Evolutionary conservation across 202 grass and related monocot species (phyloP), one percentile per base, ranked within the genome.

Genomic region (Elaeis oleifera): DNA sequence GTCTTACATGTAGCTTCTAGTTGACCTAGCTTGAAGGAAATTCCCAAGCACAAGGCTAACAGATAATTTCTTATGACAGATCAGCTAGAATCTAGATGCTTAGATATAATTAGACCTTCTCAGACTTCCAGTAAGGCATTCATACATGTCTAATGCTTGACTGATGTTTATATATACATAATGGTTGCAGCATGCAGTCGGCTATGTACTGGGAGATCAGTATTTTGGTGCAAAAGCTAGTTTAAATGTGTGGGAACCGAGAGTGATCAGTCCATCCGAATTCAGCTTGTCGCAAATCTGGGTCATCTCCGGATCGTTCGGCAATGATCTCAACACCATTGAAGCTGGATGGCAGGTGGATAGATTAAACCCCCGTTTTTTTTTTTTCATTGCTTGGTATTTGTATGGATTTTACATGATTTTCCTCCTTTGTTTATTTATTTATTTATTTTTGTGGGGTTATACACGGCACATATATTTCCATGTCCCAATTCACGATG

Each of bases 251-350:
- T 97, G 92, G 92, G 65, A 81, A 9, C 88, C 88, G 16, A 56
- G 77, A 56, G 88, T 97, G 58, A 63, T 72, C 16, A 84, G 65
- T 36, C 74, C 76, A 50, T 18, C 60, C n/a, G 88, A 97, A 71
- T 97, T 97, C 84, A 92, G 92, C 88, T 75, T 97, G 15, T 92
- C 88, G 0, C 92, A 92, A 59, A 74, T 92, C 66, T 97, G 92
- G 92, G 53, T 97, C 66, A 83, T 89, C 60, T 85, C 92, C 15
- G 88, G 84, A 61, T 53, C 83, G 25, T 87, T 86, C 50, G 71
- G 62, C 81, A 75, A 71, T 32, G 84, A 91, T 74, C 88, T 97
- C 71, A 97, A 97, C 88, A 97, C 88, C 71, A 75, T 97, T 14
- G 92, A 97, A 75, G 87, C 87, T 1, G 88, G 82, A 9, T 97